Conservation (phyloP, 1,284 basidiomycete species). For the Cutaneotrichosporon arboriforme region DNA sequence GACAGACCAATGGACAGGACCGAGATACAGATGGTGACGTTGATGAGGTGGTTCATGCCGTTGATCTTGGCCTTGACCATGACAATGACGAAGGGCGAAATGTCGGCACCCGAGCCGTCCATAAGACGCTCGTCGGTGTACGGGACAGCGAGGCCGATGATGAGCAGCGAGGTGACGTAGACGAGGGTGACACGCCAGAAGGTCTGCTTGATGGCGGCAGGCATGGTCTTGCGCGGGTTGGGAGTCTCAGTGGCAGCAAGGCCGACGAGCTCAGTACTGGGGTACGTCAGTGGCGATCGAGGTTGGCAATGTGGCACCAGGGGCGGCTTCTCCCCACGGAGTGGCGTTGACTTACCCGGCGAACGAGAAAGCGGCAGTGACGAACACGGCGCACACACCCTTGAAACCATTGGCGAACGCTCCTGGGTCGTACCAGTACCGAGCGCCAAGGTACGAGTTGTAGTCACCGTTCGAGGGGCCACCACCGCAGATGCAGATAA, state of each 20-base stretch:
- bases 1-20: conserved; percentile 46
- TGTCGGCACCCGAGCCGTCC: conserved; percentile 46
- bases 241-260: conserved; percentile 15
- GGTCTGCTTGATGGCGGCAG: conserved; percentile 19
- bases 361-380: conserved; percentile 73
- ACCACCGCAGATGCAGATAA: conserved; percentile 40
- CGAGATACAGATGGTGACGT: conserved; percentile 50
- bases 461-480: conserved; percentile 39
- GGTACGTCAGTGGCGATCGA: conserved; percentile 29
- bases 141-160: conserved; percentile 52
- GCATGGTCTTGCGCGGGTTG: conserved; percentile 32
- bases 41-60: conserved; percentile 51
- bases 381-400: conserved; percentile 42
- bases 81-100: conserved; percentile 54
- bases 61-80: conserved; percentile 47
- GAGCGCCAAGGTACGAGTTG: conserved; percentile 35
- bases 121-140: conserved; percentile 41
- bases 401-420: conserved; percentile 51
- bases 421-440: conserved; percentile 43
- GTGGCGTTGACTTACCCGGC: conserved; percentile 50
- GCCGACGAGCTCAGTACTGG: conserved; percentile 39
- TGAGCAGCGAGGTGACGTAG: conserved; percentile 52
- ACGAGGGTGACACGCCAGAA: conserved; percentile 58
- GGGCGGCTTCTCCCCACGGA: no score
- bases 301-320: no score